Base-by-base conservation (phyloP, 805 yeast species). In the Candida namnaoensis region DNA sequence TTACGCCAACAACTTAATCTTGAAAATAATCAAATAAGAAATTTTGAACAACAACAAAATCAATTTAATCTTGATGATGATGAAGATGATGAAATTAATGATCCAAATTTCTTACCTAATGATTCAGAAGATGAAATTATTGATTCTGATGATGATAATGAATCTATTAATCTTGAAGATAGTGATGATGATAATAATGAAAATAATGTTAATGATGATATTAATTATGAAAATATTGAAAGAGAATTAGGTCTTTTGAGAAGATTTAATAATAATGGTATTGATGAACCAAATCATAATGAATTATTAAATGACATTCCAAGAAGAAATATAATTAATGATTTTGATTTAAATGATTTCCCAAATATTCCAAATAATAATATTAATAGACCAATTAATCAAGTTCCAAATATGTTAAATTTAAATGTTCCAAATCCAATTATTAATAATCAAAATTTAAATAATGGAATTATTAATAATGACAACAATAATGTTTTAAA, bases 51-150 rank as follows among this genome's bases (percentile, higher is more conserved):
- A 19, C 19, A 19, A 19, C 19, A 19, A 19, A 19, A 19, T 19
- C 19, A 19, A 19, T 19, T 19, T 3, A 19, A 19, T 5, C 26
- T 11, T 19, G 26, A 28, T 14, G 38, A 25, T 13, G 35, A 43
- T 34, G 55, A 51, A 19, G 59, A 50, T 4, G 57, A 56, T 27
- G 60, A 52, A 7, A 54, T 45, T 5, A 54, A 53, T 14, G 63
- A 61, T 39, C 59, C 59, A 7, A 61, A 61, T 45, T 53, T 56
- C 19, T 48, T 38, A n/a, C 56, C 54, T 15, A 48, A 45, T 34
- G 38, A 34, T 24, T 46, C 44, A 25, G 44, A 40, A 5, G 49
- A 43, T 33, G 46, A 40, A 3, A 57, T 49, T 11, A 51, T 42
- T 14, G 51, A 51, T 12, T 46, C 51, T 10, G 53, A 42, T 32